phyloP scores from a whole-genome alignment of 1,139 yeast genomes.

The Protomyces gravidus region DNA sequence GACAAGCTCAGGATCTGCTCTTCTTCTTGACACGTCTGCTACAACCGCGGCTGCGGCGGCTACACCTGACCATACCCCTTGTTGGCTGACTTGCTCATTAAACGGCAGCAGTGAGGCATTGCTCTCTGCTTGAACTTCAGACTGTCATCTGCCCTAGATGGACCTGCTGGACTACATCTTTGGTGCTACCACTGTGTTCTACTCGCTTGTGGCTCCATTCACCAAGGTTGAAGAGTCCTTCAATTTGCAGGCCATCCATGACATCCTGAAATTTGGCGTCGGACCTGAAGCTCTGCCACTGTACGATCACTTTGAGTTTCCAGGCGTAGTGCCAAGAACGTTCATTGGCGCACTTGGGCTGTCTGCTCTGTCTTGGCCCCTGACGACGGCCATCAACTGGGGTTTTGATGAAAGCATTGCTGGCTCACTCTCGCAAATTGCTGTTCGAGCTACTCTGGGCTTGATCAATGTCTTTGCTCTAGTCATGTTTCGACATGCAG shows the following conservation, averaged over 20 bases:
- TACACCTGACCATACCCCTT: too few species aligned
- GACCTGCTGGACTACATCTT: not conserved
- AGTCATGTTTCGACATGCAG: conserved; percentile 36
- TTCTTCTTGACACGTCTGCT: too few species aligned
- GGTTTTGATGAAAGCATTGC: not conserved
- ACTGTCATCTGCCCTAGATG: too few species aligned
- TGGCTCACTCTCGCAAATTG: conserved; percentile 36
- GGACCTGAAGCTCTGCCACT: conserved; percentile 34
- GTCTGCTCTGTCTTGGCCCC: conserved; percentile 40
- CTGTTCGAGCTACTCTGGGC: conserved; percentile 41
- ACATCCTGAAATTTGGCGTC: conserved; percentile 63
- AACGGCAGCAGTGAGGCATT: too few species aligned
- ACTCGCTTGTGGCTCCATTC: conserved; percentile 54
- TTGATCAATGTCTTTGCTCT: conserved; percentile 39
- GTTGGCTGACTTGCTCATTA: too few species aligned
- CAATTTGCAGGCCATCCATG: conserved; percentile 85
- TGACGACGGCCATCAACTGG: not conserved
- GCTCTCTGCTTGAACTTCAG: too few species aligned
- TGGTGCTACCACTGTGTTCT: not conserved
- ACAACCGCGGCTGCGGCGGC: too few species aligned
- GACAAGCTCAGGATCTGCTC: too few species aligned
- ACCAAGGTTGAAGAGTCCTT: conserved; percentile 95
- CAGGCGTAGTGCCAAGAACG: conserved; percentile 86
- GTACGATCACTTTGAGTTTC: conserved; percentile 74
- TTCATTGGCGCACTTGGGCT: conserved; percentile 69